phyloP scores from a whole-genome alignment of 345 rosid genomes.

The Aurinia saxatilis region DNA sequence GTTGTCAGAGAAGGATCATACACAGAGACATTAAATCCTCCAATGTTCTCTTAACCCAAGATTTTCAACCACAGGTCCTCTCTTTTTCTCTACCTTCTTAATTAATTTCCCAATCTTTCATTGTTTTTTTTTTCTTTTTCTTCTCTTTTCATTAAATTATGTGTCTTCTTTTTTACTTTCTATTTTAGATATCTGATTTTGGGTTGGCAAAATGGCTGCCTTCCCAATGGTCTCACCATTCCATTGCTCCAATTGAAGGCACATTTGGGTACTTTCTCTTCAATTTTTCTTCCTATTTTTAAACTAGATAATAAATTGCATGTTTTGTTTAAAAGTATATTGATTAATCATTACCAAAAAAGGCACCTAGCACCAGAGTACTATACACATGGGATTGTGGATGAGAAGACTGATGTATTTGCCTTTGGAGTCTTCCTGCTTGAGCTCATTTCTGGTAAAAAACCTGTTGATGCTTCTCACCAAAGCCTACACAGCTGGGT shows the following conservation, averaged over 20 bases:
- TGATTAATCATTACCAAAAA: constrained; percentile 9
- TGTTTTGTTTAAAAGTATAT: not conserved
- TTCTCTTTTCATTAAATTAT: too few species aligned
- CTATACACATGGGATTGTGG: constrained; percentile 93
- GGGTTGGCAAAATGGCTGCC: constrained; percentile 99
- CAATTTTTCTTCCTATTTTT: not conserved
- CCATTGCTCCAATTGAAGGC: constrained; percentile 97
- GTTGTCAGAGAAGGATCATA: constrained; percentile 85
- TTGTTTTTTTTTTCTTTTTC: not conserved
- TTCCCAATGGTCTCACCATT: constrained; percentile 97
- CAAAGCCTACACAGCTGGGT: constrained; percentile 95
- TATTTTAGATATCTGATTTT: constrained; percentile 77
- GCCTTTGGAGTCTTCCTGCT: constrained; percentile 91
- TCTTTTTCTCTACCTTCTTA: not conserved
- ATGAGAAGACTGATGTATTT: constrained; percentile 95
- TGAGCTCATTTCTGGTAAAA: constrained; percentile 83
- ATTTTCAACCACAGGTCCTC: constrained; percentile 71
- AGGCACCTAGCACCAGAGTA: constrained; percentile 95
- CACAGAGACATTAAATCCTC: constrained; percentile 97
- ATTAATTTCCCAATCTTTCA: not conserved
- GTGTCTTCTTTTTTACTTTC: not conserved
- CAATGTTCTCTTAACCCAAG: constrained; percentile 67
- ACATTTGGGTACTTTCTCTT: constrained; percentile 69
- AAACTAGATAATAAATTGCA: not conserved
- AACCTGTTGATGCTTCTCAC: constrained; percentile 83